Conservation (phyloP, 1,139 yeast genomes). For the Trichomonascaceae sp. region DNA sequence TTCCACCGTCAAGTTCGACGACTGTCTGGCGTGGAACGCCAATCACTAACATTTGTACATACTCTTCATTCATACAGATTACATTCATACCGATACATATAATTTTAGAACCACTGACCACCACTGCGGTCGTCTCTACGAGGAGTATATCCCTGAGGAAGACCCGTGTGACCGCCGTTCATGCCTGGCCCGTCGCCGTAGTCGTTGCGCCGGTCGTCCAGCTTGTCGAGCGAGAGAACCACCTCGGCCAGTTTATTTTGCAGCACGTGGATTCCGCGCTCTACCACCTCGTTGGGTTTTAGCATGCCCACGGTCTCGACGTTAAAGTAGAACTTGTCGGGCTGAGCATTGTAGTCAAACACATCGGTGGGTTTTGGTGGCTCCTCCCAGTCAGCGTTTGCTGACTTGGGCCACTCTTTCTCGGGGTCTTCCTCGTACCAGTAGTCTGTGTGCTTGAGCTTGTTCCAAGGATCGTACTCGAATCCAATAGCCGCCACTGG, state of each 20-base stretch:
- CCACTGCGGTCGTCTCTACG: no score
- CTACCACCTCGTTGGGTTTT: constrained; percentile 78
- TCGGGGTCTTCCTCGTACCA: constrained; percentile 91
- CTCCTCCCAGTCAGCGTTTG: constrained; percentile 92
- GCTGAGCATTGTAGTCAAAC: constrained; percentile 76
- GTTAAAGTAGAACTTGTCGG: constrained; percentile 69
- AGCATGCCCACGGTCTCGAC: constrained; percentile 88
- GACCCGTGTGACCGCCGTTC: no score
- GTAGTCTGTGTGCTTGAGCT: constrained; percentile 83
- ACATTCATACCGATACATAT: not conserved
- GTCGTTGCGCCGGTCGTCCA: constrained; percentile 8
- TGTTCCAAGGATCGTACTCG: constrained; percentile 99
- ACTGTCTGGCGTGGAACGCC: constrained; percentile 60
- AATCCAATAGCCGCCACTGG: constrained; percentile 96
- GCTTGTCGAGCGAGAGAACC: constrained; percentile 58
- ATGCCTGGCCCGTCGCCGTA: no score
- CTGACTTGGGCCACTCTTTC: constrained; percentile 84
- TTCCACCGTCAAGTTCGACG: constrained; percentile 54
- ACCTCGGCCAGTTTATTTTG: constrained; percentile 88
- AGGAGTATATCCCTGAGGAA: no score
- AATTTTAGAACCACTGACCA: constrained; percentile 5
- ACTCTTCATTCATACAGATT: not conserved
- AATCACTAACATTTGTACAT: not conserved
- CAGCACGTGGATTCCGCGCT: constrained; percentile 68
- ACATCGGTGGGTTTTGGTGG: constrained; percentile 81